A percentile compares a stretch with the other conserved stretches of the same genome.
Evolutionary conservation across 139 green algal species (phyloP).

Genomic region (Trebouxia sp.): DNA sequence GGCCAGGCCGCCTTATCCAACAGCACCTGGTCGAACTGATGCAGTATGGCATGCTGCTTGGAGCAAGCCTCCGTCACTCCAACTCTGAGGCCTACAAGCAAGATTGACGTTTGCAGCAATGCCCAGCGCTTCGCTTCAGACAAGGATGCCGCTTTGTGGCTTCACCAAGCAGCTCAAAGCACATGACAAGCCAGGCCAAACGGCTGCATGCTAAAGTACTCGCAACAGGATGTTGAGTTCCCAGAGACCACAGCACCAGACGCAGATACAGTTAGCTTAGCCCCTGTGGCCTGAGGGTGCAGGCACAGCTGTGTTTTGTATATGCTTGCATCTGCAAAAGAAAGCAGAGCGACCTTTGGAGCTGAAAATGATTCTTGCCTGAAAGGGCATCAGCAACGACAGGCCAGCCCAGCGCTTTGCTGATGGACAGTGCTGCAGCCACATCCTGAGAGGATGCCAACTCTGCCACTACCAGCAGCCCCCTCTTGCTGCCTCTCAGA

Average conservation of each 20-base stretch:
- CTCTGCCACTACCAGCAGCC: conserved; percentile 85
- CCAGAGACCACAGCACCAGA: too few species aligned
- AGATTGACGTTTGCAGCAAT: neutral
- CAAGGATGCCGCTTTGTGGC: too few species aligned
- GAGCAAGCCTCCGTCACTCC: conserved; percentile 31
- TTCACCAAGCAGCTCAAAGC: too few species aligned
- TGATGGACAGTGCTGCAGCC: conserved; percentile 56
- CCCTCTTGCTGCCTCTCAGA: conserved; percentile 37
- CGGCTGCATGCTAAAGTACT: too few species aligned
- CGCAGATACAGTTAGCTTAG: too few species aligned
- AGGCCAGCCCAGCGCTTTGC: conserved; percentile 77
- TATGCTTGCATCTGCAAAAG: too few species aligned
- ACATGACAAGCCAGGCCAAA: too few species aligned
- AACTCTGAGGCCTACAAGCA: conserved; percentile 55
- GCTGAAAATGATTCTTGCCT: conserved; percentile 22
- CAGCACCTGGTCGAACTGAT: conserved; percentile 83
- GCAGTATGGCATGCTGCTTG: conserved; percentile 42
- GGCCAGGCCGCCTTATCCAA: conserved; percentile 53
- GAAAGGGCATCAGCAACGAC: conserved; percentile 86
- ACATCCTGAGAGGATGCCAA: conserved; percentile 55
- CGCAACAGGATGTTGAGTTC: too few species aligned
- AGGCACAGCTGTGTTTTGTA: too few species aligned
- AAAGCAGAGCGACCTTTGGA: too few species aligned
- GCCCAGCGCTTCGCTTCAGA: too few species aligned
- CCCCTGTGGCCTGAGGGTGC: too few species aligned